These are phyloP conservation scores for Lotmaria passim DNA, from an alignment of 208 protist species.

Conservation along the genomic window DNA sequence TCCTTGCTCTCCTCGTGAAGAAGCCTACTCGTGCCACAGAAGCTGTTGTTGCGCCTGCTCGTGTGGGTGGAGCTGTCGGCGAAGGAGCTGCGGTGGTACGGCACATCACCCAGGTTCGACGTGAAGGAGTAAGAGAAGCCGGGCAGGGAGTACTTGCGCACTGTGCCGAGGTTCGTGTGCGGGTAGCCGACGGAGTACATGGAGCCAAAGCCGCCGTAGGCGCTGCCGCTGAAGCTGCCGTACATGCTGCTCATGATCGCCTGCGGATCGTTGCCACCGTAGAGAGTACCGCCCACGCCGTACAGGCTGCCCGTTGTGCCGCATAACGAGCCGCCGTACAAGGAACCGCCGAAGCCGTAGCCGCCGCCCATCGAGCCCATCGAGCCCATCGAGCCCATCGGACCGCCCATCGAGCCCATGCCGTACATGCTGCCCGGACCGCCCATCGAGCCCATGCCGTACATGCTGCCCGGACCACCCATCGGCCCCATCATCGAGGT, in stretches of 20 bases:
- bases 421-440: constrained; percentile 32
- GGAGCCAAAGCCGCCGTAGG: constrained; percentile 40
- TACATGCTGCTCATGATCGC: constrained; percentile 54
- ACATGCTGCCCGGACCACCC: constrained; percentile 17
- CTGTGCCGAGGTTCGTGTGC: constrained; percentile 44
- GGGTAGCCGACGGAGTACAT: constrained; percentile 40
- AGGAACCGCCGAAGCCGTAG: constrained; percentile 31
- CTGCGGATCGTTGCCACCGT: constrained; percentile 33
- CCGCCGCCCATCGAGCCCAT: constrained; percentile 28
- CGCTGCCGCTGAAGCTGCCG: constrained; percentile 32
- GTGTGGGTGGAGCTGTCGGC: constrained; percentile 1
- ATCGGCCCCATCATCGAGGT: constrained; percentile 19
- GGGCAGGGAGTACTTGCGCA: constrained; percentile 45
- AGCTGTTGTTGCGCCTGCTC: constrained; percentile 21
- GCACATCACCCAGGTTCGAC: constrained; percentile 25
- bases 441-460: constrained; percentile 32
- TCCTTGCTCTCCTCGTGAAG: not conserved
- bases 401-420: constrained; percentile 17
- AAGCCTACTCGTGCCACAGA: constrained; percentile 28
- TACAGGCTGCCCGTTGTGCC: constrained; percentile 43
- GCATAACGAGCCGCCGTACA: constrained; percentile 51
- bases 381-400: constrained; percentile 22
- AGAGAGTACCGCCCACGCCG: constrained; percentile 54
- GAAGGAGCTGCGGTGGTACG: constrained; percentile 26
- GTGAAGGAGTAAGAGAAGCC: constrained; percentile 51